Percentiles rank a stretch among this genome's conserved stretches.
Evolutionary conservation across 2,329 filamentous ascomycete genomes (phyloP).

Genomic region (Diaporthe amygdali): DNA sequence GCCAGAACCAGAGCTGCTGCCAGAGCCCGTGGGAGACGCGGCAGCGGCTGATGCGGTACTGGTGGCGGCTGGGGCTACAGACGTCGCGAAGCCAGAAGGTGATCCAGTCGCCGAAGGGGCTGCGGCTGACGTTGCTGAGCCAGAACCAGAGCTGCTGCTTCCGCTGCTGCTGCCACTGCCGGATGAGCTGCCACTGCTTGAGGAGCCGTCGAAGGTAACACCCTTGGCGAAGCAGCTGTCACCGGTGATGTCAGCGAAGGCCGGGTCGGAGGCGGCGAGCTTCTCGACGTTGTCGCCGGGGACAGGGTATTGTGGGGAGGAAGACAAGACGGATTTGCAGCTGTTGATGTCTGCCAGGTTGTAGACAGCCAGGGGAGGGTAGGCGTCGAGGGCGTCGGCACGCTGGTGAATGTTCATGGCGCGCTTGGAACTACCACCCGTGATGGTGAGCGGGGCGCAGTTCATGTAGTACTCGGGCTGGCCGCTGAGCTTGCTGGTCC

Average conservation of each 20-base stretch:
- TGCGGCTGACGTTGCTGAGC: slow-evolving; percentile 39
- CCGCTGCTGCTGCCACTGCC: slow-evolving; percentile 41
- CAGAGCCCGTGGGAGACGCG: slow-evolving; percentile 30
- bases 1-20: neutral
- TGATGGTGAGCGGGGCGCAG: slow-evolving; percentile 74
- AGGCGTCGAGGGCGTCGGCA: slow-evolving; percentile 39
- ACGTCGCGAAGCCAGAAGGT: slow-evolving; percentile 19
- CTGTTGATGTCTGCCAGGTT: slow-evolving; percentile 69
- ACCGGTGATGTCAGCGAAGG: slow-evolving; percentile 18
- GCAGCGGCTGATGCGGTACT: slow-evolving; percentile 29
- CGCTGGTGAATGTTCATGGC: slow-evolving; percentile 24
- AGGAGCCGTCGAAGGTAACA: slow-evolving; percentile 19
- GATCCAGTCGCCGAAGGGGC: slow-evolving; percentile 22
- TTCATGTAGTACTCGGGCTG: slow-evolving; percentile 91
- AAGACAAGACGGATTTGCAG: slow-evolving; percentile 62
- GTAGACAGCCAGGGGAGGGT: slow-evolving; percentile 69
- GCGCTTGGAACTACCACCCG: slow-evolving; percentile 23
- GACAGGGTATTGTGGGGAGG: slow-evolving; percentile 68
- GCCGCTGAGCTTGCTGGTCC: slow-evolving; percentile 73
- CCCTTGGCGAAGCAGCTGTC: slow-evolving; percentile 23
- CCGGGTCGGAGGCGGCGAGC: slow-evolving; percentile 7
- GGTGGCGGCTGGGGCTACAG: slow-evolving; percentile 24
- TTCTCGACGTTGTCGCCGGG: slow-evolving; percentile 61
- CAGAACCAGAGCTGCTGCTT: slow-evolving; percentile 31
- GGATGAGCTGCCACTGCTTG: slow-evolving; percentile 38